Percentiles rank a stretch among this genome's conserved stretches.
Evolutionary conservation across 2,329 filamentous ascomycete species (phyloP).

Genomic region (Verticillium alfalfae): DNA sequence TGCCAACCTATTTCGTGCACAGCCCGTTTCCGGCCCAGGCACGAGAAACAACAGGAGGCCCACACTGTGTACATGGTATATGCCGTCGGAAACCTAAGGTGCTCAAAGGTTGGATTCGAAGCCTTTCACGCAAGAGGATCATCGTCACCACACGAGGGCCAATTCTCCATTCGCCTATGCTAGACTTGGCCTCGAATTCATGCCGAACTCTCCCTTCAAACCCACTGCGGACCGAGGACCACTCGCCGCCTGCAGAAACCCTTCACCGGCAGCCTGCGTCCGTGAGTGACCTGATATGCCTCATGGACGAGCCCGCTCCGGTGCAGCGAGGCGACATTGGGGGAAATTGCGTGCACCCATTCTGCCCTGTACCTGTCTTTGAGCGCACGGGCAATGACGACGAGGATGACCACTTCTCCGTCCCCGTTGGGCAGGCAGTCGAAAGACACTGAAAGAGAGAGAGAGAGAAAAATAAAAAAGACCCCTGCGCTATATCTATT

Average conservation of each 20-base stretch:
- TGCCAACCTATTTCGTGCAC: neutral
- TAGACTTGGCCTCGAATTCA: too few species aligned
- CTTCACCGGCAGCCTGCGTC: neutral
- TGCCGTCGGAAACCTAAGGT: too few species aligned
- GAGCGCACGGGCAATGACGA: neutral
- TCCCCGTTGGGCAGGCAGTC: neutral
- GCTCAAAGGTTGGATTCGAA: too few species aligned
- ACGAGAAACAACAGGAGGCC: neutral
- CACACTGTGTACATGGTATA: neutral
- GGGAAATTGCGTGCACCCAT: neutral
- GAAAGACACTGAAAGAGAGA: neutral
- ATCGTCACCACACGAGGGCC: too few species aligned
- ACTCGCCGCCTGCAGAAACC: neutral
- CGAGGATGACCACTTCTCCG: neutral
- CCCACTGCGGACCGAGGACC: neutral
- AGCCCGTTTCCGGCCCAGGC: neutral
- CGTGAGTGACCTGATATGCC: neutral
- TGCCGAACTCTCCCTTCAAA: too few species aligned
- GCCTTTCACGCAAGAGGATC: too few species aligned
- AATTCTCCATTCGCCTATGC: too few species aligned
- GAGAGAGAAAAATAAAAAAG: too few species aligned
- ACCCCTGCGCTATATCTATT: neutral
- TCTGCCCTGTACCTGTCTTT: neutral
- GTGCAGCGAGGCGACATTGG: neutral
- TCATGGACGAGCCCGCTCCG: neutral